A percentile compares a stretch with the other conserved stretches of the same genome.
Conservation (phyloP, 495 filamentous ascomycete species). For the Xylaria flabelliformis region DNA sequence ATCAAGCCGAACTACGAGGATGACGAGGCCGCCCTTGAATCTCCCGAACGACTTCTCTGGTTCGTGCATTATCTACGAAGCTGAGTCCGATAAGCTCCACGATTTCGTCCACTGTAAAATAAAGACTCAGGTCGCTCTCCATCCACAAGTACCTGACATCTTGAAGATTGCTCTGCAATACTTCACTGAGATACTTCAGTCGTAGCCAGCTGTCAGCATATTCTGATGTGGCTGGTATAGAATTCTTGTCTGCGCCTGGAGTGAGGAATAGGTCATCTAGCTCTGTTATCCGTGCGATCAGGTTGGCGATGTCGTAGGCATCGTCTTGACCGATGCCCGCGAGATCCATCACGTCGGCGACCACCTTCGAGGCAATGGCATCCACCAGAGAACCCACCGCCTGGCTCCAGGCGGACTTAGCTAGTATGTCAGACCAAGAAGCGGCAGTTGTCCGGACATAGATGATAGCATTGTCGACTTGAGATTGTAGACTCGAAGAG, state of each 20-base stretch:
- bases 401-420: constrained; percentile 81
- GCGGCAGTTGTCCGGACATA: constrained; percentile 71
- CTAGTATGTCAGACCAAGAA: constrained; percentile 81
- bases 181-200: constrained; percentile 86
- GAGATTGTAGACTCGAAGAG: constrained; percentile 68
- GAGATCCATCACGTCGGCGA: constrained; percentile 86
- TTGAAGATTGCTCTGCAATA: constrained; percentile 85
- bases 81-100: constrained; percentile 85
- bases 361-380: constrained; percentile 79
- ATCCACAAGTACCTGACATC: constrained; percentile 90
- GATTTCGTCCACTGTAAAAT: constrained; percentile 84
- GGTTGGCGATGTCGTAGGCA: constrained; percentile 74
- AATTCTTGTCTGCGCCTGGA: constrained; percentile 38
- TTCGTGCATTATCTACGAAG: constrained; percentile 86
- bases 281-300: constrained; percentile 71
- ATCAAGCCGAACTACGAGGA: constrained; percentile 33
- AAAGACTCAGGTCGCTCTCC: constrained; percentile 81
- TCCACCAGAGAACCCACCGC: constrained; percentile 82
- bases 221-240: constrained; percentile 71
- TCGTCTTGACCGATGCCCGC: constrained; percentile 86
- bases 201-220: constrained; percentile 87
- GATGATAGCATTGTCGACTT: constrained; percentile 70
- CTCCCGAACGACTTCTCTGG: constrained; percentile 77
- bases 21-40: constrained; percentile 63
- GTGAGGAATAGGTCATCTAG: constrained; percentile 80